These are phyloP conservation scores for Alloascoidea hylecoeti DNA, from an alignment of 805 yeast genomes.

Conservation along the genomic window DNA sequence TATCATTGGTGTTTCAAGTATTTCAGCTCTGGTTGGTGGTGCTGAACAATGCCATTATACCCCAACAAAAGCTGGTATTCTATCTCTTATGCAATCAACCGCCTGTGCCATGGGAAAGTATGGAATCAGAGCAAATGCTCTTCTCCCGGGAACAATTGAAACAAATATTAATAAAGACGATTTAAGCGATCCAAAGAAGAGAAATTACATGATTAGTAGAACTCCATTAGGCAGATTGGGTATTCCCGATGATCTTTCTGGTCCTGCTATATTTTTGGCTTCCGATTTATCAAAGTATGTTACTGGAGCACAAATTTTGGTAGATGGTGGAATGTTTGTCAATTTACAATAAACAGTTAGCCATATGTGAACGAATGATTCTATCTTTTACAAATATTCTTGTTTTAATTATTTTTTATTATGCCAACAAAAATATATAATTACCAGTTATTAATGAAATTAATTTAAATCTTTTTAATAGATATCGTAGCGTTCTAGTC, in stretches of 20 bases:
- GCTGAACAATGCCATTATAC: constrained; percentile 29
- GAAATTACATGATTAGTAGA: constrained; percentile 22
- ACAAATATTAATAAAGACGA: constrained; percentile 29
- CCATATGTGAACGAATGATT: no score
- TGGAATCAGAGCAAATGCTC: constrained; percentile 29
- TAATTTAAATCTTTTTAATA: no score
- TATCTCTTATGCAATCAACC: constrained; percentile 27
- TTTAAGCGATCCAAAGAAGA: constrained; percentile 21
- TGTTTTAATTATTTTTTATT: no score
- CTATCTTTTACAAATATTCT: no score
- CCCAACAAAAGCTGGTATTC: constrained; percentile 33
- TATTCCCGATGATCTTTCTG: constrained; percentile 22
- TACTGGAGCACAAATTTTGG: constrained; percentile 27
- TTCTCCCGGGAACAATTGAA: constrained; percentile 29
- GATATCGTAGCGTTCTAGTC: no score
- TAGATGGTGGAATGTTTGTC: constrained; percentile 31
- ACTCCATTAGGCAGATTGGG: constrained; percentile 27
- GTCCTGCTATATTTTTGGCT: constrained; percentile 27
- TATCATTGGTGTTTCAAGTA: constrained; percentile 27
- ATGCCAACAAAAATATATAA: no score
- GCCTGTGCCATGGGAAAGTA: constrained; percentile 28
- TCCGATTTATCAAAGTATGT: constrained; percentile 21
- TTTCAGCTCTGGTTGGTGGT: constrained; percentile 31
- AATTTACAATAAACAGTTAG: constrained; percentile 30
- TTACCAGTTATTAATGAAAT: no score